Evolutionary conservation across 2,329 filamentous ascomycete species (phyloP).

Genomic region (Cercospora sp.): DNA sequence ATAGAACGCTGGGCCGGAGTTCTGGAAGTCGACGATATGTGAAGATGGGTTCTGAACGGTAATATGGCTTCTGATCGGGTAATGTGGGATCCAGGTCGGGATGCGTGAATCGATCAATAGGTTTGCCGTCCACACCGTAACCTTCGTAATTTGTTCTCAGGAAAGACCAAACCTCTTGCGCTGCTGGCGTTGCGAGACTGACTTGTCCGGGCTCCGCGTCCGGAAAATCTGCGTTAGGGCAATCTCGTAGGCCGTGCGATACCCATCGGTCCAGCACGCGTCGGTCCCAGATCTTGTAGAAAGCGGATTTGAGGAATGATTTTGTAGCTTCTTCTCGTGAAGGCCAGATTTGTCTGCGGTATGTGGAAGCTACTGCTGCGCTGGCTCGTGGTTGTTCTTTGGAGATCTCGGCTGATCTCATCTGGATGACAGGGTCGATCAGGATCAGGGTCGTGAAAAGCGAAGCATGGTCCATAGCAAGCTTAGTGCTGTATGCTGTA

Average conservation of each 20-base stretch:
- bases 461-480: constrained; percentile 75
- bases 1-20: constrained; percentile 66
- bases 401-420: constrained; percentile 47
- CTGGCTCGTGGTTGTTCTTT: constrained; percentile 35
- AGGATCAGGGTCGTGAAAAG: constrained; percentile 74
- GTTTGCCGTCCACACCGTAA: constrained; percentile 27
- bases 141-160: constrained; percentile 58
- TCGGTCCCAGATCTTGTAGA: constrained; percentile 80
- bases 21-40: constrained; percentile 59
- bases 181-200: constrained; percentile 77
- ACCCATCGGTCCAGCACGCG: constrained; percentile 76
- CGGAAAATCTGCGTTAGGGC: constrained; percentile 58
- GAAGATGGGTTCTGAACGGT: constrained; percentile 63
- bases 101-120: constrained; percentile 43
- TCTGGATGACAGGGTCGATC: constrained; percentile 78
- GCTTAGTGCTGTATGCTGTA: constrained; percentile 49
- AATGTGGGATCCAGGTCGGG: constrained; percentile 41
- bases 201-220: constrained; percentile 49
- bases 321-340: constrained; percentile 68
- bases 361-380: constrained; percentile 59
- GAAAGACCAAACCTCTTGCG: constrained; percentile 84
- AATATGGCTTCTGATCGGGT: constrained; percentile 55
- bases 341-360: constrained; percentile 79
- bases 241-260: constrained; percentile 69
- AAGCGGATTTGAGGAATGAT: constrained; percentile 66